Conservation (phyloP, 2,329 filamentous ascomycete genomes). For the Camillea tinctor region DNA sequence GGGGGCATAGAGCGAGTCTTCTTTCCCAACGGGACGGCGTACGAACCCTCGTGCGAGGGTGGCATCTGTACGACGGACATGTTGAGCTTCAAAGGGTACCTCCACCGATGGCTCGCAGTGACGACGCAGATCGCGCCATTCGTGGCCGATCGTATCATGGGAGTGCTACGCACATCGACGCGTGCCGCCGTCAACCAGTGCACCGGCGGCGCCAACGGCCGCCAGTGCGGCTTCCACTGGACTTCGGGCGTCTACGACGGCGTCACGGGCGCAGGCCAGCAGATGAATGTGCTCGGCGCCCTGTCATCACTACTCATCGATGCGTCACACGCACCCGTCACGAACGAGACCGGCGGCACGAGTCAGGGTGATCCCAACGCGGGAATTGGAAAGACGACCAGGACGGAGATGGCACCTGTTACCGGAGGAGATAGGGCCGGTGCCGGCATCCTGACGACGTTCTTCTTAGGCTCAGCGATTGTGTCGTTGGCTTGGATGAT, state of each 20-base stretch:
- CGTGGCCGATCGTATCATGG: conserved; percentile 35
- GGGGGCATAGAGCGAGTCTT: conserved; percentile 47
- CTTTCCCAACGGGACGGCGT: conserved; percentile 47
- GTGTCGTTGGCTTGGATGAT: conserved; percentile 4
- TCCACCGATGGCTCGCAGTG: conserved; percentile 49
- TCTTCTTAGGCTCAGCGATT: conserved; percentile 18
- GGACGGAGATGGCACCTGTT: conserved; percentile 9
- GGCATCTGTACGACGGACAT: conserved; percentile 54
- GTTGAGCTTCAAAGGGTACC: conserved; percentile 57
- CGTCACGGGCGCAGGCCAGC: conserved; percentile 46
- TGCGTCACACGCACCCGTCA: conserved; percentile 32
- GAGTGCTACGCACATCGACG: conserved; percentile 37
- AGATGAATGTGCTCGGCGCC: conserved; percentile 49
- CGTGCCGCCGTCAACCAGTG: conserved; percentile 39
- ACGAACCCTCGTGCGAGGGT: conserved; percentile 53
- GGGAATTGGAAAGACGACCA: conserved; percentile 7
- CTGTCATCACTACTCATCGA: conserved; percentile 41
- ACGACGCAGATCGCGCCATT: conserved; percentile 39
- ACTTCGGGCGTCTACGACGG: conserved; percentile 44
- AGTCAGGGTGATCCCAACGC: conserved; percentile 28
- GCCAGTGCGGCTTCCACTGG: conserved; percentile 51
- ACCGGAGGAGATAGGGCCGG: conserved; percentile 29
- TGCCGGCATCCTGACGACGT: conserved; percentile 26
- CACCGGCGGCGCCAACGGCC: conserved; percentile 34
- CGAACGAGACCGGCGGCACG: conserved; percentile 41